Evolutionary conservation across 2,329 filamentous ascomycete genomes (phyloP), one percentile per base, ranked within the genome.

Genomic region (Fusarium albidum): DNA sequence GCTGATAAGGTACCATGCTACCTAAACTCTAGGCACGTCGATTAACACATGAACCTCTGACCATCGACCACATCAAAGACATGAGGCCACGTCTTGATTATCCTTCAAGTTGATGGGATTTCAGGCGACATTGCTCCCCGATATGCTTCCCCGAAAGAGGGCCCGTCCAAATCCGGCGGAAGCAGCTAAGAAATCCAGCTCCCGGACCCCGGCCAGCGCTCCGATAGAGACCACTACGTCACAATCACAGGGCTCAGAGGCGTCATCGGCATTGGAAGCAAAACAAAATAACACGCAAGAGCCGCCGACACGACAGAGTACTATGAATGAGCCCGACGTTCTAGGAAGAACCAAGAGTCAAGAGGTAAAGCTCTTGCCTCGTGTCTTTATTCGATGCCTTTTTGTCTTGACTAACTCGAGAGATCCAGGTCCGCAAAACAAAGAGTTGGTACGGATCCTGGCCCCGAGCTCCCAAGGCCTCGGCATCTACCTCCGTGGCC

Each of bases 381-480:
- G 34, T 39, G 15, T 5, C 13, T 11, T 34, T 18, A 14, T 33
- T 15, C 31, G 12, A 14, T 21, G 14, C n/a, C 21, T 10, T 44
- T 29, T 13, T 17, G 7, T 17, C 17, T 32, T 17, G 11, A 29
- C 43, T 63, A 48, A 62, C 44, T 35, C 18, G 46, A 25, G 17
- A 40, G 13, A 15, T 40, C 28, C 62, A 84, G 81, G 70, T 79
- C 31, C 78, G 76, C 53, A 84, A 84, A 66, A 71, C 78, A 9
- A 75, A 75, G 40, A 86, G 83, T 68, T 88, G 84, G 85, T 87
- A 87, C 68, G 82, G 83, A 46, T 83, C 84, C 14, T 86, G 82
- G 82, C 81, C 83, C 14, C 76, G 81, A 55, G 68, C 72, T 28
- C 74, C 79, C 26, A 87, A 87, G 65, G 82, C 84, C 7, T 73